Base-by-base conservation (phyloP, 306 rosid species). In the Dicorynia guianensis region DNA sequence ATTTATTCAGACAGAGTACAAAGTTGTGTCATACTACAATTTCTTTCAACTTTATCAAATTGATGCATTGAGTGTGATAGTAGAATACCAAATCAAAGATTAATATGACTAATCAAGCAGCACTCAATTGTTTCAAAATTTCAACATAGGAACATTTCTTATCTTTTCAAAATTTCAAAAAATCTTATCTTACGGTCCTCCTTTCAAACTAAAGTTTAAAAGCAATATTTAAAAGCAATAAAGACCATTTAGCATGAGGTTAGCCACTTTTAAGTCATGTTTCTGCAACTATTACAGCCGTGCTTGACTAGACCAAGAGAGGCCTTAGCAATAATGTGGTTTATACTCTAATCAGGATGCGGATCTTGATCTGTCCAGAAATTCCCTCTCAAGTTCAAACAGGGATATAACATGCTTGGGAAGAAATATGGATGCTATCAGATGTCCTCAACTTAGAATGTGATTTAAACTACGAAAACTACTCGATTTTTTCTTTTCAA, bases 311-410 rank as follows among this genome's bases (percentile, higher is more conserved):
- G 30, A 25, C 30, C 30, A 25, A 25, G 30, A 49, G 38, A 74
- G 7, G 65, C 61, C 36, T 66, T 56, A 19, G 47, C 44, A 66
- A 76, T 63, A 43, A 34, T 54, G 67, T 35, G 52, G 43, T 36
- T 67, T 43, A 53, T 65, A 52, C 25, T 33, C 15, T 39, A 25
- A 25, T 25, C 30, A 25, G 30, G 30, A 25, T 25, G 1, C 1
- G 30, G 30, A 25, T 25, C 30, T 25, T 25, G 30, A 25, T 25
- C 1, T 25, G 30, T 25, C 30, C 30, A 25, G 30, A 25, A 25
- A 25, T 25, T 25, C 1, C 30, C 30, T 25, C 30, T 2, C 30
- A 25, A 25, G 2, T 1, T 2, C 30, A 25, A 25, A 25, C 30
- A 25, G 30, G 30, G 30, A 25, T 25, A 25, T 25, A 25, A 25